Base-by-base conservation (phyloP, 805 yeast species). In the Candida koratica region DNA sequence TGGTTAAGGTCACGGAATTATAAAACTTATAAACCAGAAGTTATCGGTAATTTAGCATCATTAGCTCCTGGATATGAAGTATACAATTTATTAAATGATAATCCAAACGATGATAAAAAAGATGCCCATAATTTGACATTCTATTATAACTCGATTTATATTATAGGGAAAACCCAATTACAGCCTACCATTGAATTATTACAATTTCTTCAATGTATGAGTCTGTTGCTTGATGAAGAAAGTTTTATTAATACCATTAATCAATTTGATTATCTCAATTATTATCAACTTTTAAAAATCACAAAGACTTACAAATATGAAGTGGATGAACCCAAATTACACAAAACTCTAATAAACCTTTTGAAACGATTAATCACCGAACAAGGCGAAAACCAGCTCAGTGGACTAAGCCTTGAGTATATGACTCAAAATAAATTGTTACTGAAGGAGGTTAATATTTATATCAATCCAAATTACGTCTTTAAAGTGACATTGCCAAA, bases 121-220 rank as follows among this genome's bases (percentile, higher is more conserved):
- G 59, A 73, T 42, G 75, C 81, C 3, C 52, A 55, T 20, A 74
- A 74, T 44, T 67, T 81, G 4, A 52, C 69, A 8, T 82, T 81
- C 47, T 79, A 73, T 52, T 84, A 83, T 55, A 75, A 74, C 34
- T 67, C 86, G 1, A 65, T 86, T 34, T 77, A 69, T 49, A 73
- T 74, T 34, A 73, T 87, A 14, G 81, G 93, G 0, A 77, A 75
- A 25, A 61, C 64, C 15, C 87, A 84, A 45, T 64, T 89, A 34
- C 75, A 73, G 41, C 88, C 96, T 0, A 67, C 84, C 0, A 74
- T 82, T 35, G 89, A 90, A 56, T 58, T 90, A 18, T 63, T 90
- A 37, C 96, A 90, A 56, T 90, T 95, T 90, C 61, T 89, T 34
- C 97, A 89, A 56, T 83, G 90, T 28, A 76, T 87, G 56, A 76